Percentiles rank a stretch among this genome's conserved stretches.
phyloP scores from a whole-genome alignment of 2,329 filamentous ascomycete species.

The Colletotrichum echinochloae region DNA sequence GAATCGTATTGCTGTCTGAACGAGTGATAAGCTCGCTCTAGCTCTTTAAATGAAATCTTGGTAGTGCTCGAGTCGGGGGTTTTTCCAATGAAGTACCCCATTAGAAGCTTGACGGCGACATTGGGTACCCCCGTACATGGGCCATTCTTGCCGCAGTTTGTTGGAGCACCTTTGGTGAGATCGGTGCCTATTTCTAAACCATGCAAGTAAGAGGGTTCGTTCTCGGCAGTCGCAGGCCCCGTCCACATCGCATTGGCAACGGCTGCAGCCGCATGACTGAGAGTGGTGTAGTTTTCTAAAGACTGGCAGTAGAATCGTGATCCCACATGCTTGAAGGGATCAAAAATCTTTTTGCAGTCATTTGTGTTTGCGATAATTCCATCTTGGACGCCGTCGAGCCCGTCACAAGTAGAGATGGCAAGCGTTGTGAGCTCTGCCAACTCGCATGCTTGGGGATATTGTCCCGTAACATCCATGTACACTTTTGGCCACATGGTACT shows the following conservation, averaged over 20 bases:
- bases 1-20: conserved; percentile 15
- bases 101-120: neutral
- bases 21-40: conserved; percentile 2
- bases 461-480: conserved; percentile 14
- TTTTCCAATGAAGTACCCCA: conserved; percentile 21
- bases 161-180: neutral
- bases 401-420: conserved; percentile 50
- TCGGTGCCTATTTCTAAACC: conserved; percentile 11
- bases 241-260: conserved; percentile 18
- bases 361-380: conserved; percentile 38
- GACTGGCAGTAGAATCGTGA: conserved; percentile 24
- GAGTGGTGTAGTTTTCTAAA: neutral
- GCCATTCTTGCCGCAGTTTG: conserved; percentile 7
- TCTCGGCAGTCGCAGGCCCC: conserved; percentile 2
- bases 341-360: conserved; percentile 39
- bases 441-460: conserved; percentile 17
- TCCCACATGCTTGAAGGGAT: conserved; percentile 40
- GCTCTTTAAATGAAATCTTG: conserved; percentile 5
- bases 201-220: neutral
- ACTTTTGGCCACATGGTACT: conserved; percentile 16
- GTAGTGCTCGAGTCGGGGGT: neutral
- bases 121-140: conserved; percentile 2
- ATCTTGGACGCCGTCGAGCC: conserved; percentile 43
- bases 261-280: conserved; percentile 4
- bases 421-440: conserved; percentile 49